phyloP scores from a whole-genome alignment of 176 grass and related monocot genomes.

The Hordeum marinum region DNA sequence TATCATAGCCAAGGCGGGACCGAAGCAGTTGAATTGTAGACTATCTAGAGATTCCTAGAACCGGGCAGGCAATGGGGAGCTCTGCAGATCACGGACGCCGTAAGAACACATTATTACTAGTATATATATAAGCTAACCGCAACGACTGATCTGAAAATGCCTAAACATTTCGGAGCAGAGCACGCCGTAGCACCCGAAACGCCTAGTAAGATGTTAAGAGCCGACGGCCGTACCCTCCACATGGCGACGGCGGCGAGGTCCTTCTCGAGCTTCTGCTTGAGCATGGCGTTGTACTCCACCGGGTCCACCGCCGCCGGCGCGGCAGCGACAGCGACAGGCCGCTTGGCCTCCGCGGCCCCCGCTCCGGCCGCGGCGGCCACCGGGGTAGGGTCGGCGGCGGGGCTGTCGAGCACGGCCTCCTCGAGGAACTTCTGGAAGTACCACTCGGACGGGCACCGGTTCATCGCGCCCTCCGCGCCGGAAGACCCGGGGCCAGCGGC shows the following conservation, averaged over 20 bases:
- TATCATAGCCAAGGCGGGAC: not conserved
- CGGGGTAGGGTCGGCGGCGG: slow-evolving; percentile 4
- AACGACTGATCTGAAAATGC: not conserved
- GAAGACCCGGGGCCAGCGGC: not conserved
- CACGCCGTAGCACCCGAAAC: not conserved
- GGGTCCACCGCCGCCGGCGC: slow-evolving; percentile 40
- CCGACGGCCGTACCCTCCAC: slow-evolving; percentile 54
- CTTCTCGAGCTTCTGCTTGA: slow-evolving; percentile 90
- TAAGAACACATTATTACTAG: not conserved
- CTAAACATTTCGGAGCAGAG: not conserved
- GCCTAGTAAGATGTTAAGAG: not conserved
- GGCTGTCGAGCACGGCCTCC: slow-evolving; percentile 54
- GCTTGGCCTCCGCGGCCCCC: slow-evolving; percentile 27
- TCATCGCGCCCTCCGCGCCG: slow-evolving; percentile 32
- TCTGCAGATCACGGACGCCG: not conserved
- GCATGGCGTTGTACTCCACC: slow-evolving; percentile 62
- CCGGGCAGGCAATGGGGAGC: not conserved
- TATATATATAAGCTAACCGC: not conserved
- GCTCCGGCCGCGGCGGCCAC: not conserved
- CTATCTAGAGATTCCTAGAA: not conserved
- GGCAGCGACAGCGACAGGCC: not conserved
- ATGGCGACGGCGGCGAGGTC: slow-evolving; percentile 85
- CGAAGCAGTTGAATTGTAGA: not conserved
- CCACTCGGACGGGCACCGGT: slow-evolving; percentile 81
- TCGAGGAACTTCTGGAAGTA: slow-evolving; percentile 95